Percentiles rank a stretch among this genome's conserved stretches.
Evolutionary conservation across 2,329 filamentous ascomycete species (phyloP).

Genomic region (Colletotrichum zoysiae): DNA sequence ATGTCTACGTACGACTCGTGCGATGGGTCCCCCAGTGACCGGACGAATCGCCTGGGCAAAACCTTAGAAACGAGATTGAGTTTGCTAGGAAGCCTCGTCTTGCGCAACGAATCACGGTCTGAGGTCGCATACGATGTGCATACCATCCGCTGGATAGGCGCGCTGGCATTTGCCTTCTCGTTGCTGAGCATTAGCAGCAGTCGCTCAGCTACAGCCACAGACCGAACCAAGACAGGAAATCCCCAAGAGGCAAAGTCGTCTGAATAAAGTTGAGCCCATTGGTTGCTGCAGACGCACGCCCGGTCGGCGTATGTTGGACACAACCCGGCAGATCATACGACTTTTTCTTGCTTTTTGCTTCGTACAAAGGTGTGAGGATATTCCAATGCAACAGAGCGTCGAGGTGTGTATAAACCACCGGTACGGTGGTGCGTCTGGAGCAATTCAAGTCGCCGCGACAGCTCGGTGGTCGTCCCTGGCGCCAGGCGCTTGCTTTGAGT

Average conservation of each 20-base stretch:
- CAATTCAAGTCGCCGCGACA: background rate
- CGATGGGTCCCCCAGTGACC: slow-evolving; percentile 20
- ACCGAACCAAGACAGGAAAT: background rate
- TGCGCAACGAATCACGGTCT: slow-evolving; percentile 21
- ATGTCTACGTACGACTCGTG: slow-evolving; percentile 37
- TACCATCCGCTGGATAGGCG: background rate
- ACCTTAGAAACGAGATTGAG: slow-evolving; percentile 40
- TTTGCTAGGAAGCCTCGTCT: slow-evolving; percentile 36
- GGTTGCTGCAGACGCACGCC: background rate
- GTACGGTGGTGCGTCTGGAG: too few species aligned
- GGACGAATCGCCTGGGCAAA: slow-evolving; percentile 28
- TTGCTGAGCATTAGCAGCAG: background rate
- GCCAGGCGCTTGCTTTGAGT: background rate
- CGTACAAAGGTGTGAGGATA: background rate
- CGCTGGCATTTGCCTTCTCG: too few species aligned
- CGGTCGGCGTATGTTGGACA: background rate
- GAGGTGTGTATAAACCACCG: background rate
- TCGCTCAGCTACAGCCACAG: background rate
- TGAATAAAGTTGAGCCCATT: slow-evolving; percentile 35
- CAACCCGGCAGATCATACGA: background rate
- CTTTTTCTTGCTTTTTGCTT: background rate
- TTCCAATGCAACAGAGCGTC: background rate
- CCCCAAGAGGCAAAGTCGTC: slow-evolving; percentile 20
- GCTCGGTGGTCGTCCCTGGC: background rate
- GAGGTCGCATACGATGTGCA: background rate